Base-by-base conservation (phyloP, 75 land plant species). In the Picea sitchensis region DNA sequence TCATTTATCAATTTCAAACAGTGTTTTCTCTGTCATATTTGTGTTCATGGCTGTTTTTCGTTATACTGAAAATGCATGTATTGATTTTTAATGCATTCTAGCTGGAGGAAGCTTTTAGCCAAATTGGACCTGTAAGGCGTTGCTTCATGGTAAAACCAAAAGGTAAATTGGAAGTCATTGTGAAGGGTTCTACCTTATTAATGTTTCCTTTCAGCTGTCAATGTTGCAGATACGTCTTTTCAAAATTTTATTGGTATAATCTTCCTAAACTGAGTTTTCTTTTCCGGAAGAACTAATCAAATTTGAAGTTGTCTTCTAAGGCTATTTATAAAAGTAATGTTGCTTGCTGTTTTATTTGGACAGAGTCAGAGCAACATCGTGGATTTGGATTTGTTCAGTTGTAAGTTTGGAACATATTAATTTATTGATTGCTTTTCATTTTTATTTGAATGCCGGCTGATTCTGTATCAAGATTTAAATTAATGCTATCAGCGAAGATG, bases 351-450 rank as follows among this genome's bases (percentile, higher is more conserved):
- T 51, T 71, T 11, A 44, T 51, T 73, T 51, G 18, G 86, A 75
- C 88, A 98, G 99, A 94, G 51, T 84, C 92, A 58, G 84, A 86
- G 58, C 84, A 86, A 56, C 94, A 93, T 69, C 92, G 98, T 2
- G 99, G 99, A 26, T 87, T 95, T 87, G 99, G 94, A 32, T 93
- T 85, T 79, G 98, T 98, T n/a, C 94, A 98, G 75, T 98, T 98
- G 99, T 98, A 87, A 95, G 99, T 86, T 67, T 23, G 54, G 6
- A 20, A 7, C 21, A 2, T n/a, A 38, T 47, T 11, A 2, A 0
- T 51, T 51, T 51, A 51, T 51, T 9, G 20, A 7, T 21, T 41
- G 44, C 36, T 71, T 67, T 17, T 20, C 17, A 15, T 36, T 67
- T 71, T 44, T 44, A 21, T 71, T 8, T 69, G 20, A 14, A 18